Conservation (phyloP, 179 eudicot species). For the Silene vulgaris region DNA sequence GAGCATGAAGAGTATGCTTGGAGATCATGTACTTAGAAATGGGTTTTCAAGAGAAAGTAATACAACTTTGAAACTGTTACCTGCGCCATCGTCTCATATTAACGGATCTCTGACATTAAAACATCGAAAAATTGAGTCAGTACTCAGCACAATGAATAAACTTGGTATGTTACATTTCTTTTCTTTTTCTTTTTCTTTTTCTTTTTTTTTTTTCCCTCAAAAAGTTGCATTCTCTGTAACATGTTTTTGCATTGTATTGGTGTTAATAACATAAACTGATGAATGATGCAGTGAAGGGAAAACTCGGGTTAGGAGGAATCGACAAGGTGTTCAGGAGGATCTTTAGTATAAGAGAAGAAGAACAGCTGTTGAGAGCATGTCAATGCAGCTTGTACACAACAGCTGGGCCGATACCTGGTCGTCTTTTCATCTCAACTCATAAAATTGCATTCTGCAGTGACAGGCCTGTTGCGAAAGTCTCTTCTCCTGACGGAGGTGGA, state of each 20-base stretch:
- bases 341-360: slow-evolving; percentile 30
- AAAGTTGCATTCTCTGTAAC: background rate
- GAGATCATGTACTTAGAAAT: slow-evolving; percentile 21
- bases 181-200: background rate
- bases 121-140: slow-evolving; percentile 12
- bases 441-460: slow-evolving; percentile 39
- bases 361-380: slow-evolving; percentile 28
- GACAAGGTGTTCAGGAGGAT: slow-evolving; percentile 39
- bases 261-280: background rate
- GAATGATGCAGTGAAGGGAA: slow-evolving; percentile 30
- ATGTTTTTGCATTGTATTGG: background rate
- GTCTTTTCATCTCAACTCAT: slow-evolving; percentile 34
- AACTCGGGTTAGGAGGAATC: slow-evolving; percentile 39
- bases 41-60: slow-evolving; percentile 13
- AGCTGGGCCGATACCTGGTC: slow-evolving; percentile 35
- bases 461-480: slow-evolving; percentile 24
- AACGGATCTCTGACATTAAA: slow-evolving; percentile 12
- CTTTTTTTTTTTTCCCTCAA: background rate
- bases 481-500: slow-evolving; percentile 21
- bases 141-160: slow-evolving; percentile 26
- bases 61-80: slow-evolving; percentile 13
- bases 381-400: slow-evolving; percentile 35
- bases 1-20: slow-evolving; percentile 23
- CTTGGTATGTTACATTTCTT: slow-evolving; percentile 18
- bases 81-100: slow-evolving; percentile 1